Evolutionary conservation across 2,329 filamentous ascomycete genomes (phyloP), one percentile per base, ranked within the genome.

Genomic region (Fusarium coicis): DNA sequence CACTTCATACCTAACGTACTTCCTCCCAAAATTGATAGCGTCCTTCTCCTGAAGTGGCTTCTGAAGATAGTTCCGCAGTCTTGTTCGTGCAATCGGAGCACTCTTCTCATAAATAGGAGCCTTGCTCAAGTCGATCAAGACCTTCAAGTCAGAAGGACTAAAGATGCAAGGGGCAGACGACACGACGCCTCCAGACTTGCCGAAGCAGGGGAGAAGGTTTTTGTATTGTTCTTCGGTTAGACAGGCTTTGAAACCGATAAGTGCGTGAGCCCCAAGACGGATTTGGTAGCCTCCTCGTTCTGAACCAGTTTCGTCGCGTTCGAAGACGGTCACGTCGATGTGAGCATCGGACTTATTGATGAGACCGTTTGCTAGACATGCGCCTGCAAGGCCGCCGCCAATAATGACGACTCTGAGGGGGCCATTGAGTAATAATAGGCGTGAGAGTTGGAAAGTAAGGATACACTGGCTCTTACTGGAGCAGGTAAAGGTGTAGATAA

Each of bases 11-110:
- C 2, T 21, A 6, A 30, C 1, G 5, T 23, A 60, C 21, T 60
- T 63, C 43, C 30, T 42, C 0, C 36, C 42, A 30, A 47, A 63
- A 2, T 15, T 8, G 1, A 63, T 60, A 6, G 1, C 10, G 0
- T 2, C 2, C 0, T 5, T 16, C 7, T 49, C 28, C 4, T 47
- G 28, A 0, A 63, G 4, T 0, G 43, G 54, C 2, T 36, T 28
- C 1, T 63, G 60, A 0, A 63, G 9, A 2, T 60, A 49, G 10
- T 60, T 32, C 0, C 43, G 19, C 0, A 63, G 12, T 3, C 54
- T 16, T 0, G 18, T 10, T 5, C 60, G 28, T 3, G 43, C 54
- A 9, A 63, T 42, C 0, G 60, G 60, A 7, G 60, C 60, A 2
- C 60, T 63, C 43, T 63, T 63, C 19, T 63, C 60, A 11, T 63